These are phyloP conservation scores for Stylonectria norvegica DNA, from an alignment of 2,329 filamentous ascomycete genomes.

Conservation along the genomic window DNA sequence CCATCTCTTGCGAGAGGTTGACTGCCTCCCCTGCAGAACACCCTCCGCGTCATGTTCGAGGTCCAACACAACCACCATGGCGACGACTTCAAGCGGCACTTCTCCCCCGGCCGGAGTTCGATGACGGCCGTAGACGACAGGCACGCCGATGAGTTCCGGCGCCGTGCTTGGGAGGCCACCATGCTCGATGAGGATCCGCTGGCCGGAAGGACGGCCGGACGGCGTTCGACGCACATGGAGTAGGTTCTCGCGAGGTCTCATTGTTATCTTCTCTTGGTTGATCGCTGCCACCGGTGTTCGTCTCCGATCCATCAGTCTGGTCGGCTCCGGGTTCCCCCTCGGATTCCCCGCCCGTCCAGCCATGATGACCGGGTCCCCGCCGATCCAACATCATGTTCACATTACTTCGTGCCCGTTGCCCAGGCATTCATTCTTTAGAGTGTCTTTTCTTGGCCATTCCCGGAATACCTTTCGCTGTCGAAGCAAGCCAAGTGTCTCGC, in stretches of 20 bases:
- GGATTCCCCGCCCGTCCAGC: no score
- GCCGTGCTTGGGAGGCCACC: conserved; percentile 25
- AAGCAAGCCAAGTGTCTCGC: no score
- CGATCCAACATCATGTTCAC: no score
- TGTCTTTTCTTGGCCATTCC: no score
- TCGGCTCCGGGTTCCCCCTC: no score
- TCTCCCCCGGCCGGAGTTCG: conserved; percentile 25
- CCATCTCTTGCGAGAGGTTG: not conserved
- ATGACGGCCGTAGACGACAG: conserved; percentile 27
- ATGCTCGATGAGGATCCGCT: conserved; percentile 27
- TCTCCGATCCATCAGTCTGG: not conserved
- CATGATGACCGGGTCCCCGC: not conserved
- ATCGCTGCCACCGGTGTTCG: not conserved
- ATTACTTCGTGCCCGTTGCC: no score
- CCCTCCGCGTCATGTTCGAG: conserved; percentile 29
- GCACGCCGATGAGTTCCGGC: conserved; percentile 26
- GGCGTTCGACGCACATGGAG: conserved; percentile 21
- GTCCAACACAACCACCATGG: conserved; percentile 26
- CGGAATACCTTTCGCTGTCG: no score
- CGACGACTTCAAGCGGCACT: conserved; percentile 26
- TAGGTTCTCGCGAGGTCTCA: conserved; percentile 13
- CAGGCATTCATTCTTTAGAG: no score
- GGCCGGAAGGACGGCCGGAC: conserved; percentile 12
- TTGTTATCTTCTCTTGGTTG: conserved; percentile 1
- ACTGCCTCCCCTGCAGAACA: not conserved